Percentiles rank a stretch among this genome's conserved stretches.
phyloP scores from a whole-genome alignment of 1,139 yeast genomes.

The Pichia sp. region DNA sequence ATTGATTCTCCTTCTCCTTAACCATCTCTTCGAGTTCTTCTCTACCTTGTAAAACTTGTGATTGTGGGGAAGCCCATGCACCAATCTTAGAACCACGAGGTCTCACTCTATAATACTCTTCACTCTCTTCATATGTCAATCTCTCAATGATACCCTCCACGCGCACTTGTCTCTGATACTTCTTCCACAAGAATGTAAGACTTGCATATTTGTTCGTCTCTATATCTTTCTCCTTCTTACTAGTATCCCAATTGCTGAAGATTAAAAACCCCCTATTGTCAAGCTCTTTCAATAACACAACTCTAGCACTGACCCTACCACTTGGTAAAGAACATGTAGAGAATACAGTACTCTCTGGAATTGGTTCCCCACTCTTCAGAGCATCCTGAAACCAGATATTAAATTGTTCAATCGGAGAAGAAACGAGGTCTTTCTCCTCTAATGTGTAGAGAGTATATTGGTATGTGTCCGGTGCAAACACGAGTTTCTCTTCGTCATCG shows the following conservation, averaged over 20 bases:
- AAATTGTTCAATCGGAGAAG: constrained; percentile 71
- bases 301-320: constrained; percentile 80
- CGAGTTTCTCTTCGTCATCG: constrained; percentile 20
- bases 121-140: constrained; percentile 65
- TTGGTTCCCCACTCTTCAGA: constrained; percentile 40
- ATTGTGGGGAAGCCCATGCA: constrained; percentile 96
- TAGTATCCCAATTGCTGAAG: constrained; percentile 85
- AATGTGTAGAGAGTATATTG: constrained; percentile 73
- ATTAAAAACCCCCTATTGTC: constrained; percentile 82
- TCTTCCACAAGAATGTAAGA: constrained; percentile 89
- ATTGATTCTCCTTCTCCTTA: constrained; percentile 45
- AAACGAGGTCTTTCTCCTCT: constrained; percentile 43
- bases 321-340: constrained; percentile 84
- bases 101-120: constrained; percentile 73
- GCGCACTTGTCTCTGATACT: constrained; percentile 83
- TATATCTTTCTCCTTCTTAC: constrained; percentile 72
- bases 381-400: constrained; percentile 84
- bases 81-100: constrained; percentile 93
- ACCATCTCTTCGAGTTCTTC: constrained; percentile 53
- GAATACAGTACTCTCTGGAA: constrained; percentile 77
- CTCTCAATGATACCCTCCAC: constrained; percentile 81
- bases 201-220: constrained; percentile 71
- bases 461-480: constrained; percentile 81
- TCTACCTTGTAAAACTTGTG: constrained; percentile 49
- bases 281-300: constrained; percentile 81